Evolutionary conservation across 352 stramenopile genomes (phyloP).

Genomic region (Achlya hypogyna): DNA sequence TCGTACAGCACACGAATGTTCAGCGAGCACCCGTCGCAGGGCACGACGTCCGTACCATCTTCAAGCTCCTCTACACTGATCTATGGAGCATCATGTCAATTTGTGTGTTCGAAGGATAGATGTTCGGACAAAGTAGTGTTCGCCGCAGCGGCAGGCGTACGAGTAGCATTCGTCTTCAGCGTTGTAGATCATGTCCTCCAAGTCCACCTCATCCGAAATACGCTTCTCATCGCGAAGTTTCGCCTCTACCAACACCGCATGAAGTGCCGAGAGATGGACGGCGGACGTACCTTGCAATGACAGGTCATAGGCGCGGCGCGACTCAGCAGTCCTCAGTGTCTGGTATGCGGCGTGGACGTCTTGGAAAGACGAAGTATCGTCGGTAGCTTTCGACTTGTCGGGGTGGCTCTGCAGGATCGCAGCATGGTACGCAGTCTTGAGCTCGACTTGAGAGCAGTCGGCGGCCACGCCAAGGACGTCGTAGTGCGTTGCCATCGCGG

Average conservation of each 20-base stretch:
- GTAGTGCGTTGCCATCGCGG: slow-evolving; percentile 33
- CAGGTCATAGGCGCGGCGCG: slow-evolving; percentile 45
- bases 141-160: slow-evolving; percentile 58
- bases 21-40: slow-evolving; percentile 71
- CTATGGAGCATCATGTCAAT: slow-evolving; percentile 22
- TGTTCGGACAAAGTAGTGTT: slow-evolving; percentile 35
- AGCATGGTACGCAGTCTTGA: slow-evolving; percentile 64
- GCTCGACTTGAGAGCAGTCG: slow-evolving; percentile 42
- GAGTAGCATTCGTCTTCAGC: slow-evolving; percentile 45
- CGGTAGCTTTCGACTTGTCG: slow-evolving; percentile 35
- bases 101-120: neutral
- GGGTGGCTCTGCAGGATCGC: slow-evolving; percentile 47
- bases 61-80: slow-evolving; percentile 48
- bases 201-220: slow-evolving; percentile 52
- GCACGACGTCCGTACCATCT: slow-evolving; percentile 56
- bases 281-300: slow-evolving; percentile 31
- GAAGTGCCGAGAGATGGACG: neutral
- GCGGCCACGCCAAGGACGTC: slow-evolving; percentile 37
- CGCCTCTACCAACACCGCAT: slow-evolving; percentile 16
- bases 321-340: slow-evolving; percentile 35
- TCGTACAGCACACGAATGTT: slow-evolving; percentile 52
- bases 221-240: slow-evolving; percentile 40
- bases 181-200: slow-evolving; percentile 38
- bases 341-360: slow-evolving; percentile 62
- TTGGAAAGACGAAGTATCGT: slow-evolving; percentile 23